Evolutionary conservation across 768 basidiomycete species (phyloP).

Genomic region (Kwoniella bestiolae): DNA sequence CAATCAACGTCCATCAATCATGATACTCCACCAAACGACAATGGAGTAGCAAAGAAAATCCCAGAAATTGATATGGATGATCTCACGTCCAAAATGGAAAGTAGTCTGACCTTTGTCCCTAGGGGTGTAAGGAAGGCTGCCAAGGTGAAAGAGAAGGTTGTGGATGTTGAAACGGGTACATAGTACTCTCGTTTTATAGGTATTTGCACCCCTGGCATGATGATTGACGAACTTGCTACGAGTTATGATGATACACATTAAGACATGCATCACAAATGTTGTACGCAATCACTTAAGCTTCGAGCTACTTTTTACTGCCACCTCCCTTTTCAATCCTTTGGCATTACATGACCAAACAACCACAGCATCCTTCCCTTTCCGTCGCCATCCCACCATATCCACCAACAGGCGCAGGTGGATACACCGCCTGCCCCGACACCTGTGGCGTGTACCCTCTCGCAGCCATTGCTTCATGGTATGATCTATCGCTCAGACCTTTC

Average conservation of each 20-base stretch:
- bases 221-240: background rate
- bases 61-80: conserved; percentile 45
- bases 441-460: background rate
- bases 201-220: too few relatives aligned
- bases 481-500: conserved; percentile 10
- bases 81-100: conserved; percentile 29
- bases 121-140: conserved; percentile 38
- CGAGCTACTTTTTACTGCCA: too few relatives aligned
- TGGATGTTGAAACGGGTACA: background rate
- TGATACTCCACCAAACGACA: background rate
- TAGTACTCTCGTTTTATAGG: too few relatives aligned
- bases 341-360: conserved; percentile 2
- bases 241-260: background rate
- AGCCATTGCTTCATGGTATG: conserved; percentile 14
- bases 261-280: background rate
- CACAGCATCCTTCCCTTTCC: conserved; percentile 4
- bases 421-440: background rate
- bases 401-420: background rate
- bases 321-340: background rate
- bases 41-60: too few relatives aligned
- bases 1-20: background rate
- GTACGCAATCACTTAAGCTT: too few relatives aligned
- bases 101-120: conserved; percentile 45
- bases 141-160: conserved; percentile 28
- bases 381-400: background rate